Evolutionary conservation across 306 rosid genomes (phyloP).

Genomic region (Sphenostylis stenocarpa): DNA sequence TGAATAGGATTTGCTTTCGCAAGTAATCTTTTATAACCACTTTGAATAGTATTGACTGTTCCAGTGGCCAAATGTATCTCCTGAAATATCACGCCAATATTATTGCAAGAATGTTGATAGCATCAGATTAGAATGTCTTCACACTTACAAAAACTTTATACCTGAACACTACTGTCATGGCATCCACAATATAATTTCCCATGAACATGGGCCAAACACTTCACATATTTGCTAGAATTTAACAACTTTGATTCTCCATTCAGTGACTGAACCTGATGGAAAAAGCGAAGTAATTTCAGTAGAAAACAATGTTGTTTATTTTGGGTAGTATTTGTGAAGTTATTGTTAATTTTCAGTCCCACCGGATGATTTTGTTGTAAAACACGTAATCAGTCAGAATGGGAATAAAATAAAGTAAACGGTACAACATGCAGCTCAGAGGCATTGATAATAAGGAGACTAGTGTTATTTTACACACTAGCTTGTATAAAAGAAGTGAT

Average conservation of each 20-base stretch:
- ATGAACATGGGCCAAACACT: slow-evolving; percentile 62
- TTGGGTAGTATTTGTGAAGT: background rate
- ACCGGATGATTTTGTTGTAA: background rate
- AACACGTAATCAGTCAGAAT: background rate
- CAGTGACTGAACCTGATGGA: slow-evolving; percentile 63
- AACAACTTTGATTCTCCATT: slow-evolving; percentile 62
- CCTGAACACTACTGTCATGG: slow-evolving; percentile 87
- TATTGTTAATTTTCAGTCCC: background rate
- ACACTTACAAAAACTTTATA: slow-evolving; percentile 30
- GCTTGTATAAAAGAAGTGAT: slow-evolving; percentile 1
- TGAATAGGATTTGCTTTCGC: slow-evolving; percentile 74
- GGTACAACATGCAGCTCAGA: slow-evolving; percentile 7
- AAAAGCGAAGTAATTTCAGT: slow-evolving; percentile 14
- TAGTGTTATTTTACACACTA: slow-evolving; percentile 5
- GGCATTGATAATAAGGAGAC: slow-evolving; percentile 4
- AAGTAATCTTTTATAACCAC: slow-evolving; percentile 67
- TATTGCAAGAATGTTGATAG: slow-evolving; percentile 23
- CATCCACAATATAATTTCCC: slow-evolving; percentile 87
- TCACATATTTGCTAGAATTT: slow-evolving; percentile 67
- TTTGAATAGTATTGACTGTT: slow-evolving; percentile 61
- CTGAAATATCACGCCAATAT: slow-evolving; percentile 46
- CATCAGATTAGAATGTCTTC: slow-evolving; percentile 7
- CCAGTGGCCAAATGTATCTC: slow-evolving; percentile 80
- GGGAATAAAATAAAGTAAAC: background rate
- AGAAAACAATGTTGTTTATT: slow-evolving; percentile 12